A percentile compares a stretch with the other conserved stretches of the same genome.
phyloP scores from a whole-genome alignment of 768 basidiomycete genomes.

The Phylloporus sp. region DNA sequence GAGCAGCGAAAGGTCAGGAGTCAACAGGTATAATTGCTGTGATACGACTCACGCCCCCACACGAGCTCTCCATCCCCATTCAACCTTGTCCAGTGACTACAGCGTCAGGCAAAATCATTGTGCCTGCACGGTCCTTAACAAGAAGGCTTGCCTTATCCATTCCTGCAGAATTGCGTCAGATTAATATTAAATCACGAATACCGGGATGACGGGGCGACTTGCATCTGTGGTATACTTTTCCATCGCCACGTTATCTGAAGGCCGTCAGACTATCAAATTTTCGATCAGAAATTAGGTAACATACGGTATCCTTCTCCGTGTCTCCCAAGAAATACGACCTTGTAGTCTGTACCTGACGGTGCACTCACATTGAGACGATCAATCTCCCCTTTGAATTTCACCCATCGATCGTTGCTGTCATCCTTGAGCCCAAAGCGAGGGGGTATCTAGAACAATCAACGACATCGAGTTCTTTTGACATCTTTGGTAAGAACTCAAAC shows the following conservation, averaged over 20 bases:
- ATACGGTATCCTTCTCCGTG: constrained; percentile 75
- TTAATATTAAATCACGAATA: background rate
- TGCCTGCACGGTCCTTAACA: background rate
- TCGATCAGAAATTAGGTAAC: constrained; percentile 21
- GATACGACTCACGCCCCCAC: constrained; percentile 65
- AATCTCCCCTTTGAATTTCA: constrained; percentile 39
- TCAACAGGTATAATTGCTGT: background rate
- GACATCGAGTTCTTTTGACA: background rate
- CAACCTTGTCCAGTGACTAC: constrained; percentile 52
- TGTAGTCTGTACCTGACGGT: constrained; percentile 43
- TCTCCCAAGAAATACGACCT: constrained; percentile 60
- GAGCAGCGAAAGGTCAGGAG: background rate
- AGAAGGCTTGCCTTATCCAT: constrained; percentile 55
- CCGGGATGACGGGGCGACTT: constrained; percentile 2
- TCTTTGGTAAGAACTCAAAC: background rate
- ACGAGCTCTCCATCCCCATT: constrained; percentile 60
- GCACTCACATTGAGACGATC: constrained; percentile 42
- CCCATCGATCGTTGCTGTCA: constrained; percentile 48
- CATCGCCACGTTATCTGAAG: constrained; percentile 68
- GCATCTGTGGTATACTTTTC: constrained; percentile 56
- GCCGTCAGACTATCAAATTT: constrained; percentile 28
- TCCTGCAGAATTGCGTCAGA: constrained; percentile 26
- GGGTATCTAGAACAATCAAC: constrained; percentile 40
- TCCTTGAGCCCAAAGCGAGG: constrained; percentile 59
- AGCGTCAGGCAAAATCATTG: background rate